These are phyloP conservation scores for Ophiostoma sp. DNA, from an alignment of 2,329 filamentous ascomycete species.

Conservation along the genomic window DNA sequence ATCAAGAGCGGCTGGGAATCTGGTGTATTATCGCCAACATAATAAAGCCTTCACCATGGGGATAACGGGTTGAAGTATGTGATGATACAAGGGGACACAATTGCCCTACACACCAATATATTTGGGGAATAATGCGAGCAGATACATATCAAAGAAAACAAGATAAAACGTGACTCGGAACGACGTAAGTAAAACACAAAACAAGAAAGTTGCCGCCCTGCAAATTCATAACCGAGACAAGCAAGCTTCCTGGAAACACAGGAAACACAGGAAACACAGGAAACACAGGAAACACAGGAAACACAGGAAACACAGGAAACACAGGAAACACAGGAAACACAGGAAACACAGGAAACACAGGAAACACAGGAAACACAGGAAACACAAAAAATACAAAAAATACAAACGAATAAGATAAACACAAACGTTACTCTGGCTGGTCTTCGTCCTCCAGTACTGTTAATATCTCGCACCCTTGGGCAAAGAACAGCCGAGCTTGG, in stretches of 20 bases:
- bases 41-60: too few species aligned
- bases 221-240: not conserved
- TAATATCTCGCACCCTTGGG: slow-evolving; percentile 67
- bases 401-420: not conserved
- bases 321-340: not conserved
- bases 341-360: not conserved
- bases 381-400: not conserved
- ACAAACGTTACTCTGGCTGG: slow-evolving; percentile 2
- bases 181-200: not conserved
- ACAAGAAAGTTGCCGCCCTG: not conserved
- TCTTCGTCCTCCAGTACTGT: slow-evolving; percentile 29
- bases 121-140: not conserved
- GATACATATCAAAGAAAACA: not conserved
- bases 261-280: not conserved
- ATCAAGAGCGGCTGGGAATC: not conserved
- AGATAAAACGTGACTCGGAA: not conserved
- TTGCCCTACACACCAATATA: not conserved
- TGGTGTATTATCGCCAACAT: too few species aligned
- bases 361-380: too few species aligned
- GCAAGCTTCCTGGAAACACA: not conserved
- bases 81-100: not conserved
- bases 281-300: not conserved
- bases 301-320: not conserved
- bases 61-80: not conserved
- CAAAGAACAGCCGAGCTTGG: slow-evolving; percentile 80